phyloP scores from a whole-genome alignment of 352 stramenopile genomes.

The Globisporangium mamillatum region DNA sequence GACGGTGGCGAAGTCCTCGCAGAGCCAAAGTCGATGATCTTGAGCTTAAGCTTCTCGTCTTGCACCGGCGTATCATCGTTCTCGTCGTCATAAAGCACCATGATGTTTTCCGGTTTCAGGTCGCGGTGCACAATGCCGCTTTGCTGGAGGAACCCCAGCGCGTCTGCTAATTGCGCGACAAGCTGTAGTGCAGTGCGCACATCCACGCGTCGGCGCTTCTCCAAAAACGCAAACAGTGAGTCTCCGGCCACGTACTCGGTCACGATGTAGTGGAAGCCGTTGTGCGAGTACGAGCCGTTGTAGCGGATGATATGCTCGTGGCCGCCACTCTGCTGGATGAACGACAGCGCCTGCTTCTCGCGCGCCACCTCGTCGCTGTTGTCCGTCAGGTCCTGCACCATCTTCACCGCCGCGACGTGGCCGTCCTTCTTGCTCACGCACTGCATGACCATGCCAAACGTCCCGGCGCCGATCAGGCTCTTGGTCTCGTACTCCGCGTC shows the following conservation, averaged over 20 bases:
- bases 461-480: slow-evolving; percentile 57
- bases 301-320: slow-evolving; percentile 66
- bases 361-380: slow-evolving; percentile 55
- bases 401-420: slow-evolving; percentile 69
- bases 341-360: slow-evolving; percentile 53
- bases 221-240: slow-evolving; percentile 68
- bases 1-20: slow-evolving; percentile 26
- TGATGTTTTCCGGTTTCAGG: slow-evolving; percentile 89
- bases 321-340: slow-evolving; percentile 51
- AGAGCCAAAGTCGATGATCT: slow-evolving; percentile 90
- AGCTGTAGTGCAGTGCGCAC: slow-evolving; percentile 46
- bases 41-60: slow-evolving; percentile 48
- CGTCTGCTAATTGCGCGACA: slow-evolving; percentile 57
- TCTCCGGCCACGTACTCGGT: slow-evolving; percentile 69
- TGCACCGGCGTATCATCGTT: neutral
- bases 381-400: slow-evolving; percentile 60
- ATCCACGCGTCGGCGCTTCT: slow-evolving; percentile 47
- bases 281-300: slow-evolving; percentile 61
- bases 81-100: slow-evolving; percentile 36
- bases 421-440: slow-evolving; percentile 67
- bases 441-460: slow-evolving; percentile 85
- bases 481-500: slow-evolving; percentile 66
- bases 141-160: slow-evolving; percentile 65
- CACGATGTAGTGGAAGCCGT: slow-evolving; percentile 84
- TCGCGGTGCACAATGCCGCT: slow-evolving; percentile 79